Base-by-base conservation (phyloP, 2,329 filamentous ascomycete genomes). In the Xylariaceae sp. region DNA sequence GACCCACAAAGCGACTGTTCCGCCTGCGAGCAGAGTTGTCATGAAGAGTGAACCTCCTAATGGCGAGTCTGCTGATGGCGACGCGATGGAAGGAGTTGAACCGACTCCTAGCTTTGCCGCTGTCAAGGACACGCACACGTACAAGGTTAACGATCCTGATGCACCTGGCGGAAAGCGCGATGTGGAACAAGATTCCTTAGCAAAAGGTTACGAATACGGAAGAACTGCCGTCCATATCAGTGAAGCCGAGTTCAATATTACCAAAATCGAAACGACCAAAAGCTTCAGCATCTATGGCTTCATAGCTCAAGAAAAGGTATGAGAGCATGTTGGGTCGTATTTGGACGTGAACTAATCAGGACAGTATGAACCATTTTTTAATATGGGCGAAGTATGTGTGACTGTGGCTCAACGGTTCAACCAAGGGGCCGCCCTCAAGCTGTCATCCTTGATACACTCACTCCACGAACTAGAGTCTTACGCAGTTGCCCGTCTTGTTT, bases 191-290 rank as follows among this genome's bases (percentile, higher is more conserved):
- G 89, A 95, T 12, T 79, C 88, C 13, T 73, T 98, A 29, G 88
- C 88, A n/a, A 95, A 89, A 61, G 93, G 93, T 0, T 98, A 91
- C 57, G 83, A 89, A 57, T 98, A 98, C 60, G 93, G 93, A 34
- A 79, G 89, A 42, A 96, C 91, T 1, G 89, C 87, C 2, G 91
- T 98, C 1, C 83, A 86, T 51, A 95, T 98, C 52, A 87, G 81
- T 50, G 83, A 90, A 53, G 85, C 85, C 1, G 91, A 98, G 55
- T 78, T 85, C 61, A 89, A 90, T 52, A 81, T 96, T 43, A 95
- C 89, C n/a, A 89, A 86, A 50, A 74, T 96, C 26, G 84, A 94
- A 55, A 93, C 89, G 0, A 64, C 69, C 9, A 83, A 85, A 44
- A 75, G 77, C 7, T 81, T 97, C 43, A 83, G 89, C 3, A 84